Conservation (phyloP, 805 yeast species). For the Teunomyces stri region DNA sequence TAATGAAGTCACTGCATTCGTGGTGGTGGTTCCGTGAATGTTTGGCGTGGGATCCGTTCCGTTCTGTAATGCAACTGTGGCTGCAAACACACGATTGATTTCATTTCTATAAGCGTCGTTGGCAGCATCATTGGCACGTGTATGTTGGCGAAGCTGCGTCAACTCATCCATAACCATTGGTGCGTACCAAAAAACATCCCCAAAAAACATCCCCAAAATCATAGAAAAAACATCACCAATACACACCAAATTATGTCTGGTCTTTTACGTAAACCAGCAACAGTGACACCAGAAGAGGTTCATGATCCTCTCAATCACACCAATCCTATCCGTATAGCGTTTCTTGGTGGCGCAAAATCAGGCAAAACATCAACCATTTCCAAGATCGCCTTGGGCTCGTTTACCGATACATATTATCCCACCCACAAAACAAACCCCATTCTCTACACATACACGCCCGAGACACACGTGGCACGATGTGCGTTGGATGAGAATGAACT, state of each 20-base stretch:
- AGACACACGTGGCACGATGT: constrained; percentile 12
- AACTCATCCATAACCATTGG: neutral
- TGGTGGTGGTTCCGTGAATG: neutral
- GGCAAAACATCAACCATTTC: constrained; percentile 63
- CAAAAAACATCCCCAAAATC: neutral
- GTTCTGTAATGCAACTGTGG: constrained; percentile 12
- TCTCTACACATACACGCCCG: constrained; percentile 53
- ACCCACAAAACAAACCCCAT: constrained; percentile 61
- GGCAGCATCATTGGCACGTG: constrained; percentile 19
- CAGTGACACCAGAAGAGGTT: constrained; percentile 7
- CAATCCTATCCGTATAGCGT: constrained; percentile 55
- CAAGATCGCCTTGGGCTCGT: constrained; percentile 45
- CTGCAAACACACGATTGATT: constrained; percentile 26
- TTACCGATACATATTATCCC: constrained; percentile 72
- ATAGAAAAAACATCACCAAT: neutral
- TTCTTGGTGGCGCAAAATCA: constrained; percentile 56
- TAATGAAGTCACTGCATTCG: constrained; percentile 19
- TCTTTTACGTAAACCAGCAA: neutral
- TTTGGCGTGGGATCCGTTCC: neutral
- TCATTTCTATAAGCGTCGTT: constrained; percentile 19
- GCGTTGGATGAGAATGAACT: constrained; percentile 24
- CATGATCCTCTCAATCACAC: constrained; percentile 17
- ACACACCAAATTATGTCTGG: neutral
- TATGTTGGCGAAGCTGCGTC: neutral
- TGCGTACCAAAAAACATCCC: neutral